phyloP scores from a whole-genome alignment of 306 rosid genomes.

The Gynostemma pentaphyllum region DNA sequence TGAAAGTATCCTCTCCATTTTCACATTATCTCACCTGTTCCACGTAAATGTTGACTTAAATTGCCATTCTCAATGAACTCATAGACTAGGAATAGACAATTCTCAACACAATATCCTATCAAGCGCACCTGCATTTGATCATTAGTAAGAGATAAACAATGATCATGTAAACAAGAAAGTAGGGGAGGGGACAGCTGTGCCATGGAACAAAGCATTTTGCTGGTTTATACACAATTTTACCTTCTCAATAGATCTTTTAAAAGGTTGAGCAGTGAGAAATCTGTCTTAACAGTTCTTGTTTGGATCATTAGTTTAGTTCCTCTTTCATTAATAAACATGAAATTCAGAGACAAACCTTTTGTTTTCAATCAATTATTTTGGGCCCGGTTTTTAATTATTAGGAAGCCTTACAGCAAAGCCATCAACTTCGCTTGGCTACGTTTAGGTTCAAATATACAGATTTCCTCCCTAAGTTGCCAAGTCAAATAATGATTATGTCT shows the following conservation, averaged over 20 bases:
- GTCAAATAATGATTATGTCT: background rate
- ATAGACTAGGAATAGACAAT: constrained; percentile 81
- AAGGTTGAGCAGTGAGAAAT: background rate
- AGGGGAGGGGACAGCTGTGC: background rate
- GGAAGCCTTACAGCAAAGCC: too few relatives aligned
- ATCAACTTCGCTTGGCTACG: background rate
- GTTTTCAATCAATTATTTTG: background rate
- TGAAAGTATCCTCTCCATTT: background rate
- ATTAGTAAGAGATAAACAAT: background rate
- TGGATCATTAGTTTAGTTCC: background rate
- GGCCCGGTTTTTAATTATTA: background rate
- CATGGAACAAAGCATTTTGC: background rate
- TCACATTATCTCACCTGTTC: constrained; percentile 46
- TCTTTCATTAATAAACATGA: background rate
- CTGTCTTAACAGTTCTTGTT: background rate
- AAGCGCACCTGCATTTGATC: constrained; percentile 61
- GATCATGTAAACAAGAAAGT: background rate
- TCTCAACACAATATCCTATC: constrained; percentile 86
- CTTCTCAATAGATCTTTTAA: background rate
- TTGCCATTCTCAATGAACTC: constrained; percentile 89
- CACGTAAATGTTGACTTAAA: constrained; percentile 82
- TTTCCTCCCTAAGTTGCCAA: background rate
- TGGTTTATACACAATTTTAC: background rate
- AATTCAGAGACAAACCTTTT: background rate
- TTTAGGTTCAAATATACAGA: background rate